Base-by-base conservation (phyloP, 1,284 basidiomycete species). In the Ganoderma lucidum region DNA sequence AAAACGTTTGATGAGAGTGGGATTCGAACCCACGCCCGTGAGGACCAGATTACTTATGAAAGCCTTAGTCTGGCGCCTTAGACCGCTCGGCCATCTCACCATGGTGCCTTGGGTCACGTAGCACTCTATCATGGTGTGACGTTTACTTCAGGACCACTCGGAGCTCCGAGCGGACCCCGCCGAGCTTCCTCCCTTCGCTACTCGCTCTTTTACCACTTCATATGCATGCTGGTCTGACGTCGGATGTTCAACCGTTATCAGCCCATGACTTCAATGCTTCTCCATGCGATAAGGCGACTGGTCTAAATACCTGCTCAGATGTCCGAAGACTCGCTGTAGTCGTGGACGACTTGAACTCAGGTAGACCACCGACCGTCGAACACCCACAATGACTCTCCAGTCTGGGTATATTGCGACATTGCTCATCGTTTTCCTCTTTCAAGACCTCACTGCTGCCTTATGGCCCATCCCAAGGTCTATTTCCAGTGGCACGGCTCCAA, bases 51-150 rank as follows among this genome's bases (percentile, higher is more conserved):
- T 37, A 1, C 37, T 9, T 1, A 9, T 37, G 37, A 37, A 30
- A 14, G 74, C 89, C 90, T 90, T 90, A 91, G 88, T 92, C 90
- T 92, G 88, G 90, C 90, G 90, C 90, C 90, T 92, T 91, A 88
- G 90, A 92, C 90, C 90, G 89, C 90, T 92, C 90, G 90, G 89
- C 90, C 90, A 91, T 91, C 89, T 90, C 87, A 71, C 78, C 77
- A 65, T 70, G 62, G 6, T 37, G 37, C 0, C 37, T 23, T 23
- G 0, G 37, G 37, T 4, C 37, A 37, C 37, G 4, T 37, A 37
- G 37, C 37, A 37, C 4, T 6, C 37, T 37, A 37, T 37, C 6
- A 37, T 37, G 37, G 37, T 9, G 37, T 37, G 37, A 37, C 37
- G 37, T 37, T 37, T 0, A 4, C 37, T 6, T 37, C 6, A 37